Conservation (phyloP, 2,329 filamentous ascomycete genomes). For the Cercospora sp. region DNA sequence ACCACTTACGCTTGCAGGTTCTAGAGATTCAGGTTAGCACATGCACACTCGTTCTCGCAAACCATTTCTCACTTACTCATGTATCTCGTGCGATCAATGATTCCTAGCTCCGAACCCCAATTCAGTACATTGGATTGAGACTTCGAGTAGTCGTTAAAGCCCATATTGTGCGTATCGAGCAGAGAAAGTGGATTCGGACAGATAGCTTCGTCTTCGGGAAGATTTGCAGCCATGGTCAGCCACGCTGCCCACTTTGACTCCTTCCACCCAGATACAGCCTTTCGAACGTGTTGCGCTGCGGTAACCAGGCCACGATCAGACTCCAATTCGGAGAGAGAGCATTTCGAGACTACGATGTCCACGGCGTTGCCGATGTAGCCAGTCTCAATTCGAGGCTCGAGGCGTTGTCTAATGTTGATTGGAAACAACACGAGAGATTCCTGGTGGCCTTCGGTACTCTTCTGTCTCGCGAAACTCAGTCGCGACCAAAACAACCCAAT, state of each 20-base stretch:
- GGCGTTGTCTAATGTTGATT: conserved; percentile 22
- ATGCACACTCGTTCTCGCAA: not conserved
- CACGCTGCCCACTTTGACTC: conserved; percentile 17
- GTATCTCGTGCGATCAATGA: conserved; percentile 19
- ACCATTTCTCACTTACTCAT: conserved; percentile 8
- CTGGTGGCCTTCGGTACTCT: conserved; percentile 10
- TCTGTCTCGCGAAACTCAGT: conserved; percentile 13
- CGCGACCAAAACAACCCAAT: conserved; percentile 27
- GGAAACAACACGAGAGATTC: conserved; percentile 20
- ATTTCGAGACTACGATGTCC: conserved; percentile 15
- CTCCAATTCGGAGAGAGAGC: conserved; percentile 11
- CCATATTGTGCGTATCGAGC: conserved; percentile 21
- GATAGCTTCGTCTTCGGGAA: conserved; percentile 21
- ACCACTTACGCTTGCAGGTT: conserved; percentile 3
- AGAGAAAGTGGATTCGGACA: conserved; percentile 22
- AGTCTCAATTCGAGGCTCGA: conserved; percentile 17
- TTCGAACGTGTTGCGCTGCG: conserved; percentile 18
- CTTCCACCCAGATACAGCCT: conserved; percentile 20
- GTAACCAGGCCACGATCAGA: conserved; percentile 11
- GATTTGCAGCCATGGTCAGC: conserved; percentile 18
- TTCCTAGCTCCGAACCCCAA: conserved; percentile 21
- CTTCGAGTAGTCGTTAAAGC: conserved; percentile 26
- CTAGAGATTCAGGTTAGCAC: not conserved
- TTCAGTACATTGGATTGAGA: conserved; percentile 18
- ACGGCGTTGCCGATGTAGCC: conserved; percentile 24